A percentile compares a stretch with the other conserved stretches of the same genome.
Evolutionary conservation across 768 basidiomycete genomes (phyloP).

Genomic region (Boletus rubroflammeus): DNA sequence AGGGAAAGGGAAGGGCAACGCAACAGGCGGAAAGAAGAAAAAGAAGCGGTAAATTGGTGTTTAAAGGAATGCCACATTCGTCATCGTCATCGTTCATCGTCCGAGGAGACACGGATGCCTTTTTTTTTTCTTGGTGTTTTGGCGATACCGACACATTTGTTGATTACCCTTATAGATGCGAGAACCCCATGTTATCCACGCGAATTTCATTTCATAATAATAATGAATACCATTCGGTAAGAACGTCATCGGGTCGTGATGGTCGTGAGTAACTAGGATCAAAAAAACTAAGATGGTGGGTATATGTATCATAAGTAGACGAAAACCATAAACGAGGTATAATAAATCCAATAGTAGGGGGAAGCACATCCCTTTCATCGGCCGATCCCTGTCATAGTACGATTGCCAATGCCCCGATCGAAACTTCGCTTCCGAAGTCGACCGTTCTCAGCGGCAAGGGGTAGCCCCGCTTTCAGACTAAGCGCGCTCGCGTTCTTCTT

Average conservation of each 20-base stretch:
- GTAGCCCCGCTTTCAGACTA: constrained; percentile 31
- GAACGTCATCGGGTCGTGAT: background rate
- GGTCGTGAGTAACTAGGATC: background rate
- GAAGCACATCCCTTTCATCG: constrained; percentile 18
- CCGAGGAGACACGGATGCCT: no score
- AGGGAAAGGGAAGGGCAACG: background rate
- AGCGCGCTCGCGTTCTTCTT: constrained; percentile 50
- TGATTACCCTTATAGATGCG: background rate
- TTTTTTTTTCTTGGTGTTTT: background rate
- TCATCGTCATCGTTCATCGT: background rate
- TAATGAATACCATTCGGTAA: background rate
- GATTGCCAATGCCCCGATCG: constrained; percentile 40
- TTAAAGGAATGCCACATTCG: background rate
- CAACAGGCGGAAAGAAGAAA: constrained; percentile 3
- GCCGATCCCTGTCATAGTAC: constrained; percentile 51
- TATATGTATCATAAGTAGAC: constrained; percentile 4
- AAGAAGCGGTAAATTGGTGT: constrained; percentile 9
- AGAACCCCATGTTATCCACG: background rate
- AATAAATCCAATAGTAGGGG: background rate
- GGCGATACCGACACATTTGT: background rate
- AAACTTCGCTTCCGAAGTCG: constrained; percentile 34
- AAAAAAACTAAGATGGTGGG: background rate
- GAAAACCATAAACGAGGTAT: background rate
- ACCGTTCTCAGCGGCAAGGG: constrained; percentile 49
- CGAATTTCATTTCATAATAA: background rate